Evolutionary conservation across 768 basidiomycete genomes (phyloP).

Genomic region (Neoboletus brunneissimus): DNA sequence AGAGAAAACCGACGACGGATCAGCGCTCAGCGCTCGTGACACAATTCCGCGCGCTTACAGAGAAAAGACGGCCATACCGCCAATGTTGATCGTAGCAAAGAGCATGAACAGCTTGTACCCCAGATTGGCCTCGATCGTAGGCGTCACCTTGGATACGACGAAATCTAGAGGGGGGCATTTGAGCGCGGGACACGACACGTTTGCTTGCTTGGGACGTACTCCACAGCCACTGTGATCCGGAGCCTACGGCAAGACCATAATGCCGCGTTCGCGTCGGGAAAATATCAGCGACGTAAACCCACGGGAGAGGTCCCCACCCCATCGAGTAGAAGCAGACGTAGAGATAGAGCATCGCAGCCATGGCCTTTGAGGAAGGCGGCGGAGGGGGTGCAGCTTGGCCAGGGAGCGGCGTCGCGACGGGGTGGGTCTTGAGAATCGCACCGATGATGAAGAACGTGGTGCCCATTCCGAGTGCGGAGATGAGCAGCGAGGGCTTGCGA

Average conservation of each 20-base stretch:
- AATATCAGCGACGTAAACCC: conserved; percentile 76
- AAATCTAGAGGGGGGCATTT: conserved; percentile 48
- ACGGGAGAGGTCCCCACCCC: conserved; percentile 76
- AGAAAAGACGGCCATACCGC: conserved; percentile 65
- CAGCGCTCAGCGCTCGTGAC: too few relatives aligned
- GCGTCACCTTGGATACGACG: conserved; percentile 69
- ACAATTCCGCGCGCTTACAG: too few relatives aligned
- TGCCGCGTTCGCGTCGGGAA: conserved; percentile 84
- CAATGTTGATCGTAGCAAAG: conserved; percentile 73
- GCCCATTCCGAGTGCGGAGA: conserved; percentile 79
- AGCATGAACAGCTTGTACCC: conserved; percentile 77
- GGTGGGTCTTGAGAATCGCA: conserved; percentile 77
- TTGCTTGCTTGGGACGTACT: conserved; percentile 47
- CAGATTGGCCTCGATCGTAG: conserved; percentile 54
- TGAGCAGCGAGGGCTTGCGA: conserved; percentile 66
- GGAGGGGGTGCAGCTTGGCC: conserved; percentile 41
- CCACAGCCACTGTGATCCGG: conserved; percentile 81
- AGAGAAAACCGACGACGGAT: too few relatives aligned
- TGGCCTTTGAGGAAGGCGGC: conserved; percentile 60
- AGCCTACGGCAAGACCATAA: conserved; percentile 73
- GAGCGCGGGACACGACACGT: not conserved
- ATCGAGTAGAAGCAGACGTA: conserved; percentile 88
- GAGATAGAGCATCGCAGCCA: conserved; percentile 85
- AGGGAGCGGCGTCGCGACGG: conserved; percentile 40
- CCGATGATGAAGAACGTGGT: conserved; percentile 79